phyloP scores from a whole-genome alignment of 208 protist genomes.

The Wallacemonas sp. region DNA sequence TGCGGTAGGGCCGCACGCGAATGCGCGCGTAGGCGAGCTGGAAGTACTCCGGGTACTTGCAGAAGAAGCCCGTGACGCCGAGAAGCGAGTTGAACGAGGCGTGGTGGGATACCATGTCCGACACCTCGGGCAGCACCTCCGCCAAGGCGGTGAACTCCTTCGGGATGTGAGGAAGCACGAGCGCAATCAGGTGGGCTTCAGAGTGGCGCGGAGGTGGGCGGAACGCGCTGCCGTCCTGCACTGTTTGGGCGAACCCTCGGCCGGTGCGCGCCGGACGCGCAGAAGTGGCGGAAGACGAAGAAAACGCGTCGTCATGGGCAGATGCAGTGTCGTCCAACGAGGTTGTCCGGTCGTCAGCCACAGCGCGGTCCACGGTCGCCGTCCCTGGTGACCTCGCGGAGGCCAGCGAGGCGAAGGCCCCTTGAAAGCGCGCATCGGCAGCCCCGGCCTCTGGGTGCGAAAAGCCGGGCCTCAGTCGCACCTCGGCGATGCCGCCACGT shows the following conservation, averaged over 20 bases:
- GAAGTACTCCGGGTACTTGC: conserved; percentile 90
- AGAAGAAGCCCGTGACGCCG: conserved; percentile 77
- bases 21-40: conserved; percentile 71
- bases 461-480: conserved; percentile 67
- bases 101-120: conserved; percentile 77
- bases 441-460: conserved; percentile 65
- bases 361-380: too few species aligned
- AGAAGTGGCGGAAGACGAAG: too few species aligned
- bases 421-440: conserved; percentile 50
- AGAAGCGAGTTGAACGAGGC: conserved; percentile 77
- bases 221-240: conserved; percentile 14
- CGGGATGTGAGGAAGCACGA: conserved; percentile 67
- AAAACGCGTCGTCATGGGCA: too few species aligned
- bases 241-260: not conserved
- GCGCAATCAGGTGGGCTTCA: conserved; percentile 71
- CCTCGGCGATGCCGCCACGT: conserved; percentile 45
- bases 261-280: not conserved
- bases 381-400: too few species aligned
- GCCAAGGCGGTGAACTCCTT: conserved; percentile 62
- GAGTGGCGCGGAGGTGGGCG: conserved; percentile 73
- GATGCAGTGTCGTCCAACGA: too few species aligned
- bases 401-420: too few species aligned
- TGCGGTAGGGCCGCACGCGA: conserved; percentile 72
- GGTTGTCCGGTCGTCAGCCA: too few species aligned
- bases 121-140: conserved; percentile 75